Conservation (phyloP, 305 asterid genomes). For the Fraxinus angustifolia region DNA sequence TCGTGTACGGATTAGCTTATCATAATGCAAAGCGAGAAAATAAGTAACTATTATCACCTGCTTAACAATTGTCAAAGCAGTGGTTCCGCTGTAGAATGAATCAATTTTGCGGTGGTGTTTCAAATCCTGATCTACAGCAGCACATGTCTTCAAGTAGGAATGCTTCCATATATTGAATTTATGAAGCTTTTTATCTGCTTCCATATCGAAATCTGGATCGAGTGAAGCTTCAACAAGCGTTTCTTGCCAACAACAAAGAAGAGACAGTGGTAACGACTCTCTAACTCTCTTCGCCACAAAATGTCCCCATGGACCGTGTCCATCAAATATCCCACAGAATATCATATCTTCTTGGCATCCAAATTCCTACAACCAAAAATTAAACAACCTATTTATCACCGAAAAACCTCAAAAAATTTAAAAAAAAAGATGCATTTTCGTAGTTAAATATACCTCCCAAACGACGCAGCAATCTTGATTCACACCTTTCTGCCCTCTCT, state of each 20-base stretch:
- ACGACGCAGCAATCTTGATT: slow-evolving; percentile 91
- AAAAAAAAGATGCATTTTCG: neutral
- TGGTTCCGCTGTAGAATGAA: slow-evolving; percentile 79
- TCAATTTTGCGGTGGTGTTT: slow-evolving; percentile 65
- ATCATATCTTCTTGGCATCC: slow-evolving; percentile 94
- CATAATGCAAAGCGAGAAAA: neutral
- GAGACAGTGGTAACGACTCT: slow-evolving; percentile 67
- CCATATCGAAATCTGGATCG: slow-evolving; percentile 46
- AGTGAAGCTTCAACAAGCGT: slow-evolving; percentile 53
- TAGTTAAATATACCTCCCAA: slow-evolving; percentile 71
- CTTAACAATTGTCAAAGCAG: slow-evolving; percentile 80
- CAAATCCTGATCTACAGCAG: slow-evolving; percentile 75
- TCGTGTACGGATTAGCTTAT: neutral
- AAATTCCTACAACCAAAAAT: slow-evolving; percentile 51
- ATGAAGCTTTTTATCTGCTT: slow-evolving; percentile 51
- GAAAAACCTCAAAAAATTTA: neutral
- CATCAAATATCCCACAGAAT: slow-evolving; percentile 94
- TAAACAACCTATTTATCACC: neutral
- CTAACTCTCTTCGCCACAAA: slow-evolving; percentile 78
- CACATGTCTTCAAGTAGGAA: slow-evolving; percentile 81
- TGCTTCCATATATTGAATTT: slow-evolving; percentile 72
- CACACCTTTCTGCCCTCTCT: slow-evolving; percentile 84
- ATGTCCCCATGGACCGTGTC: slow-evolving; percentile 98
- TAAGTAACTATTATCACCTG: slow-evolving; percentile 47
- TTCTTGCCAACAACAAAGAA: slow-evolving; percentile 79